Percentiles rank a stretch among this genome's conserved stretches.
These are phyloP conservation scores for Ochetophila trinervis DNA, from an alignment of 306 rosid genomes.

Conservation along the genomic window DNA sequence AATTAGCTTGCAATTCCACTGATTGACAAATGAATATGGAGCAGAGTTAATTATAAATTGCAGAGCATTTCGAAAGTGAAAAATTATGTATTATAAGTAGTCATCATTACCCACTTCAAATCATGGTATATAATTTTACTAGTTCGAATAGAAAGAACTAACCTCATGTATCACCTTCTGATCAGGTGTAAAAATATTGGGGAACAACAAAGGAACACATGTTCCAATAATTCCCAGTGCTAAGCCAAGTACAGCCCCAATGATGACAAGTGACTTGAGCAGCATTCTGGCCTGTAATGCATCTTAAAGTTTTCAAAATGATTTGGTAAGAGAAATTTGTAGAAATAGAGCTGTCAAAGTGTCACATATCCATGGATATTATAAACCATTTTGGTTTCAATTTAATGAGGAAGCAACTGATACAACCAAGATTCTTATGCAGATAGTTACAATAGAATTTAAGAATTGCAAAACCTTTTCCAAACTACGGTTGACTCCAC, in stretches of 20 bases:
- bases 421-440: not conserved
- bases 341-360: not conserved
- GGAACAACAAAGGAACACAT: constrained; percentile 70
- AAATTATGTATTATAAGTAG: no score
- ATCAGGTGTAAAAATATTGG: constrained; percentile 72
- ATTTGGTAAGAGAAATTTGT: constrained; percentile 2
- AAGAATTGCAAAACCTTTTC: constrained; percentile 58
- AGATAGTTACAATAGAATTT: not conserved
- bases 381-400: no score
- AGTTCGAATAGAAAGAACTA: constrained; percentile 27
- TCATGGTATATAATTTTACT: not conserved
- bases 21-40: no score
- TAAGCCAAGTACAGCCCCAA: constrained; percentile 65
- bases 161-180: constrained; percentile 73
- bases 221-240: constrained; percentile 74
- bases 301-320: constrained; percentile 27
- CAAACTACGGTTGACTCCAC: constrained; percentile 62
- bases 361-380: not conserved
- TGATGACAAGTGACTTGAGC: constrained; percentile 68
- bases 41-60: no score
- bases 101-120: no score
- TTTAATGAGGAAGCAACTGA: not conserved
- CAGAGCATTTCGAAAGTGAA: no score
- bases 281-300: constrained; percentile 63
- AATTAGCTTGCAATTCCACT: no score